These are phyloP conservation scores for Albugo laibachii DNA, from an alignment of 352 stramenopile species.

Conservation along the genomic window DNA sequence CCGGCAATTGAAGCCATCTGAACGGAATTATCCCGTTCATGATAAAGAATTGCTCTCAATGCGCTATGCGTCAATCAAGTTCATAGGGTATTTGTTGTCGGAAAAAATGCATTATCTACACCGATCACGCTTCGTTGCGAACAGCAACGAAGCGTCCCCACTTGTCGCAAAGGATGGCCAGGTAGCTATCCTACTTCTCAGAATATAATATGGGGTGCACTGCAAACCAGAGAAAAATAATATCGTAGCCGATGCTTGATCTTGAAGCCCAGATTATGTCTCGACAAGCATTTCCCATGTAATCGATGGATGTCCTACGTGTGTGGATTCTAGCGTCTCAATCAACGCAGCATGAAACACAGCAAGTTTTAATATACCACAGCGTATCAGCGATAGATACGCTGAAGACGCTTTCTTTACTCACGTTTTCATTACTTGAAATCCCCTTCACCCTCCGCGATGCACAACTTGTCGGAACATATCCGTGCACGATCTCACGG, in stretches of 20 bases:
- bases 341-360: too few species aligned
- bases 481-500: too few species aligned
- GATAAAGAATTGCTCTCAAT: constrained; percentile 3
- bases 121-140: background rate
- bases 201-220: background rate
- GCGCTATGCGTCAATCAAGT: constrained; percentile 3
- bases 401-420: too few species aligned
- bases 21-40: background rate
- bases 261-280: constrained; percentile 3
- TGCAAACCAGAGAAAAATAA: background rate
- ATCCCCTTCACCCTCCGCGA: too few species aligned
- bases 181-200: background rate
- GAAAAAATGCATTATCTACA: too few species aligned
- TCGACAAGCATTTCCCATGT: background rate
- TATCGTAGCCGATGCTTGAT: background rate
- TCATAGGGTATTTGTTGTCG: constrained; percentile 1
- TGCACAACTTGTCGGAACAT: too few species aligned
- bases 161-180: background rate
- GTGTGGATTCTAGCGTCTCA: too few species aligned
- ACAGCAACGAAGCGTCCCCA: background rate
- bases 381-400: too few species aligned
- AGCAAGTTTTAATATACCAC: too few species aligned
- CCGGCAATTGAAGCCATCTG: background rate
- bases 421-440: too few species aligned
- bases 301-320: background rate